Evolutionary conservation across 2,329 filamentous ascomycete species (phyloP), one percentile per base, ranked within the genome.

Genomic region (Fusarium setosum): DNA sequence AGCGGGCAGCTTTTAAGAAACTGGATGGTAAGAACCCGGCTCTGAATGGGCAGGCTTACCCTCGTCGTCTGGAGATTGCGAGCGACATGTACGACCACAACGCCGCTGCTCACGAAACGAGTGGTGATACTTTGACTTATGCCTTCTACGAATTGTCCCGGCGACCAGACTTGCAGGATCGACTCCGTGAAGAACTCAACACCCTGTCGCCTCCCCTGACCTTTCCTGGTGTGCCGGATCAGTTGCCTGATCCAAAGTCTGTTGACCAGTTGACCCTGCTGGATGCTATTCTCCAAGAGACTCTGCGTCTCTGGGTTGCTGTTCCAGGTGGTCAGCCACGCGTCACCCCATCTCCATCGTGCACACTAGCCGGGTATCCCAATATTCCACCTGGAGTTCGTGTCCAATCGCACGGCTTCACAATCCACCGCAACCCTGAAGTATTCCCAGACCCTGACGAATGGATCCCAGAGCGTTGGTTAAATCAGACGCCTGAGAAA

Each of bases 41-140:
- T 18, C 17, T 37, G 15, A 37, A 35, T 10, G 47, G 47, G 2
- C 47, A 50, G n/a, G 29, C 47, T 5, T 52, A 57, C 18, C 37
- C 47, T 9, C 45, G 47, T 17, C 55, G 55, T 2, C 37, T 57
- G 4, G 55, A 57, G 31, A 51, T 57, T 15, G 55, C 55, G 10
- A 44, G 45, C 23, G 55, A 57, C 20, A 57, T 57, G 55, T 57
- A 51, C 17, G 47, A 51, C 6, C 47, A 51, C 31, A 57, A 57
- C 17, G 45, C 55, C 5, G 55, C 55, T 29, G 45, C 55, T 3
- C 55, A 57, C 15, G 55, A 57, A 45, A 50, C 45, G 2, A 50
- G 55, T 10, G 55, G 45, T 15, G 37, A 44, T 23, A 51, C 55
- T 6, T 37, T 57, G 26, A 57, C 55, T 2, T 57, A 50, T 23